Percentiles rank a stretch among this genome's conserved stretches.
phyloP scores from a whole-genome alignment of 169 alveolate genomes.

The Plasmodium malariae region DNA sequence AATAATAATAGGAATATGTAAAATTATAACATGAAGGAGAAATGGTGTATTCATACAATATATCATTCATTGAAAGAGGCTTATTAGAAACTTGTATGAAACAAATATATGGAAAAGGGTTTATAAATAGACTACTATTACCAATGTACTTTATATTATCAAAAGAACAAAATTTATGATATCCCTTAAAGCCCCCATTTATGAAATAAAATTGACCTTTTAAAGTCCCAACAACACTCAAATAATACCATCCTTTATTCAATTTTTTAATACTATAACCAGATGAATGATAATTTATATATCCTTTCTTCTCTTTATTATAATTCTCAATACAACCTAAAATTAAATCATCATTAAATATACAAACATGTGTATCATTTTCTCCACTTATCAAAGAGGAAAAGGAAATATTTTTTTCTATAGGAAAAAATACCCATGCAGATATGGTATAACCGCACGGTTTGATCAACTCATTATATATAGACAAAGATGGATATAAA shows the following conservation, averaged over 20 bases:
- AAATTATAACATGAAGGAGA: conserved; percentile 5
- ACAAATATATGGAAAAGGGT: conserved; percentile 50
- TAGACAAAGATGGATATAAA: conserved; percentile 42
- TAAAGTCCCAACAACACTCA: conserved; percentile 55
- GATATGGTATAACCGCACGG: conserved; percentile 45
- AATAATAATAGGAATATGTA: conserved; percentile 4
- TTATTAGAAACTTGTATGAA: conserved; percentile 23
- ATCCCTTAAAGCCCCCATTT: conserved; percentile 62
- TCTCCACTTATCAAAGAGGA: conserved; percentile 52
- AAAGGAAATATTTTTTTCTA: conserved; percentile 53
- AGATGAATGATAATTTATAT: conserved; percentile 38
- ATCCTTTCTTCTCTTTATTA: conserved; percentile 3
- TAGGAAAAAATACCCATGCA: conserved; percentile 59
- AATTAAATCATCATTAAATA: conserved; percentile 48
- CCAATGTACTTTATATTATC: conserved; percentile 68
- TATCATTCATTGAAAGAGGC: conserved; percentile 56
- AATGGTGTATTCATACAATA: conserved; percentile 47
- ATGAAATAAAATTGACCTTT: conserved; percentile 64
- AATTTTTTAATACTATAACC: conserved; percentile 50
- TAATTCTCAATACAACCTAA: conserved; percentile 57
- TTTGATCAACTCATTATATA: conserved; percentile 45
- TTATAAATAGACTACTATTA: conserved; percentile 57
- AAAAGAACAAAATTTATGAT: conserved; percentile 66
- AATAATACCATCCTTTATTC: conserved; percentile 68
- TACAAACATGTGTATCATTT: conserved; percentile 45